Conservation (phyloP, 768 basidiomycete genomes). For the Collybia mongolica region DNA sequence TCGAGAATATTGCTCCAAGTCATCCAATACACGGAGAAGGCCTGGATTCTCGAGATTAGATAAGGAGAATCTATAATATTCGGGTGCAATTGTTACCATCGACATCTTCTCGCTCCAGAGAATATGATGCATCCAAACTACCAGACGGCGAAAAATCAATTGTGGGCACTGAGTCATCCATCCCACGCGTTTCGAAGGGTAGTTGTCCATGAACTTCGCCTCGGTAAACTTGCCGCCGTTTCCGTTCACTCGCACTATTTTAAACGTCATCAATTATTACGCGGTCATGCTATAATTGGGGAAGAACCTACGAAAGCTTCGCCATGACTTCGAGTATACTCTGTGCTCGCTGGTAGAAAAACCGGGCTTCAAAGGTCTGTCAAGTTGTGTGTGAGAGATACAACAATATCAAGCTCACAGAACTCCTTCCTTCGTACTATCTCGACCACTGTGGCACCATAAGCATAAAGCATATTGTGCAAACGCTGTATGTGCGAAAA, state of each 20-base stretch:
- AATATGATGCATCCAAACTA: constrained; percentile 58
- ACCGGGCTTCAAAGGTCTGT: constrained; percentile 47
- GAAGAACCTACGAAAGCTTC: constrained; percentile 71
- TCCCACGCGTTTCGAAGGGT: constrained; percentile 80
- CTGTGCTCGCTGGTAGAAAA: constrained; percentile 80
- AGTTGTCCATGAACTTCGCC: constrained; percentile 82
- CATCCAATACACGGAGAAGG: constrained; percentile 60
- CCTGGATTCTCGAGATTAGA: constrained; percentile 34
- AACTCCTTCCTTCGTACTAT: constrained; percentile 91
- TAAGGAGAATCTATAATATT: background rate
- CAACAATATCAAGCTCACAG: constrained; percentile 40
- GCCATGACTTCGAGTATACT: constrained; percentile 85
- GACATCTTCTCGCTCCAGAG: constrained; percentile 70
- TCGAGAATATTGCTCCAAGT: constrained; percentile 58
- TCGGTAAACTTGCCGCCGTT: constrained; percentile 82
- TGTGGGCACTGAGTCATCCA: constrained; percentile 77
- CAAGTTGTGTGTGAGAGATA: background rate
- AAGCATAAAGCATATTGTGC: constrained; percentile 89
- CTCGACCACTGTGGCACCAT: constrained; percentile 88
- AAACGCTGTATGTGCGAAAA: constrained; percentile 91
- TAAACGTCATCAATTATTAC: constrained; percentile 1
- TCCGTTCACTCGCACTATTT: constrained; percentile 69
- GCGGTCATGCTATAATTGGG: background rate
- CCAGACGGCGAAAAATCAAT: constrained; percentile 80
- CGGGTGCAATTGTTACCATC: constrained; percentile 50